Base-by-base conservation (phyloP, 2,329 filamentous ascomycete species). In the Penicillium sp. region DNA sequence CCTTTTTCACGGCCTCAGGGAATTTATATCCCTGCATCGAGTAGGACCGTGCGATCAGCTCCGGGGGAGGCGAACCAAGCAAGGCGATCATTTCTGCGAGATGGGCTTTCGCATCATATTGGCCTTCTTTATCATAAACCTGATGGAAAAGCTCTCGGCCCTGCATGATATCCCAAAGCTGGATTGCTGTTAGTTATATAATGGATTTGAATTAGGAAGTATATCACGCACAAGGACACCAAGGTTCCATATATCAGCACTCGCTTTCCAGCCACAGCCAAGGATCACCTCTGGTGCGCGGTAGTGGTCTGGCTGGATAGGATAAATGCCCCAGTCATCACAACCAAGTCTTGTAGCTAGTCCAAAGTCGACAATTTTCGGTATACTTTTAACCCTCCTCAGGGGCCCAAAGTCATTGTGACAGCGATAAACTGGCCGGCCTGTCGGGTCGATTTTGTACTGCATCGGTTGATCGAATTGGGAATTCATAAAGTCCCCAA, bases 11-110 rank as follows among this genome's bases (percentile, higher is more conserved):
- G 45, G 72, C 71, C 3, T 73, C 72, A 26, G 67, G 66, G 18
- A 73, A 74, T 1, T 78, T 60, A 54, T 77, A 62, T 18, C 67
- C 69, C 47, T 75, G 72, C 66, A 78, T 78, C 55, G 76, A 65
- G 6, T 43, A 26, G 40, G 30, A 56, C 43, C 50, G 50, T 14
- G 26, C 52, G 12, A 61, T 50, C 28, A 59, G 53, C 4, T 51
- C 35, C 11, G 18, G 38, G 1, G 55, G 59, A 16, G 59, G 62
- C 47, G 60, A 46, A 24, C 61, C 61, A 28, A 63, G 52, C n/a
- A 63, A 43, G n/a, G 52, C 60, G 47, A 59, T 43, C 55, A 64
- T 63, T 38, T 62, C 61, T 5, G 60, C 61, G 16, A 62, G 57
- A 50, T 60, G 59, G 20, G 26, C 51, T 21, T 63, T 58, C 16